These are phyloP conservation scores for Wickerhamomyces hampshirensis DNA, from an alignment of 805 yeast genomes.

Conservation along the genomic window DNA sequence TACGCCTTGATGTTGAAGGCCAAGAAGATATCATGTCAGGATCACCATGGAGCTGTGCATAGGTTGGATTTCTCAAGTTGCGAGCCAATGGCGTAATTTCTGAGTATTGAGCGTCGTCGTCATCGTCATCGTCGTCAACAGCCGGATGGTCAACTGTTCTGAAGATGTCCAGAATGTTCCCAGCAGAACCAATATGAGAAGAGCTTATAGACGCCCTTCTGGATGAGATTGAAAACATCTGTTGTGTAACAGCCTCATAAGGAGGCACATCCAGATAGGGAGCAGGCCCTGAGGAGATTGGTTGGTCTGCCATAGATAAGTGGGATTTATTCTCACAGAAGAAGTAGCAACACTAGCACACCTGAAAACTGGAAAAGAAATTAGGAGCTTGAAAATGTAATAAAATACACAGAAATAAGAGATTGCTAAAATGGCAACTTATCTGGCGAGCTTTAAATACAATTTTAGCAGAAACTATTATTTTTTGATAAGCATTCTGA, in stretches of 20 bases:
- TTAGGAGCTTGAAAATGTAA: neutral
- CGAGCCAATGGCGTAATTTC: constrained; percentile 21
- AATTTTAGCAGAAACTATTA: too few species aligned
- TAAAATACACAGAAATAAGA: too few species aligned
- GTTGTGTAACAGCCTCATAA: constrained; percentile 19
- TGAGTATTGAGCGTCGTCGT: constrained; percentile 7
- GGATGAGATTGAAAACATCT: constrained; percentile 14
- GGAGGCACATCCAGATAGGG: constrained; percentile 23
- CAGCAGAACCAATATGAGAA: constrained; percentile 13
- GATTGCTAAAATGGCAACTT: too few species aligned
- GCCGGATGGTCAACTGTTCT: constrained; percentile 11
- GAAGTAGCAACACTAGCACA: too few species aligned
- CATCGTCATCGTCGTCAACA: constrained; percentile 8
- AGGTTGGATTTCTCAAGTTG: constrained; percentile 17
- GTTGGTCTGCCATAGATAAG: constrained; percentile 12
- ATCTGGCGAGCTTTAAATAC: too few species aligned
- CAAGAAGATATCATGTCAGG: constrained; percentile 18
- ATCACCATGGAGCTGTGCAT: constrained; percentile 6
- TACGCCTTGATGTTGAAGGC: constrained; percentile 13
- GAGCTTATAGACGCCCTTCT: constrained; percentile 20
- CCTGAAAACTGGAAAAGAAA: too few species aligned
- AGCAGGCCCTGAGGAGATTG: constrained; percentile 20
- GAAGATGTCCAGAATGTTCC: constrained; percentile 24
- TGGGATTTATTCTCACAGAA: neutral
- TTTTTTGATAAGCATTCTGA: too few species aligned